phyloP scores from a whole-genome alignment of 148 eudicot species.

The Rhododendron henanense region DNA sequence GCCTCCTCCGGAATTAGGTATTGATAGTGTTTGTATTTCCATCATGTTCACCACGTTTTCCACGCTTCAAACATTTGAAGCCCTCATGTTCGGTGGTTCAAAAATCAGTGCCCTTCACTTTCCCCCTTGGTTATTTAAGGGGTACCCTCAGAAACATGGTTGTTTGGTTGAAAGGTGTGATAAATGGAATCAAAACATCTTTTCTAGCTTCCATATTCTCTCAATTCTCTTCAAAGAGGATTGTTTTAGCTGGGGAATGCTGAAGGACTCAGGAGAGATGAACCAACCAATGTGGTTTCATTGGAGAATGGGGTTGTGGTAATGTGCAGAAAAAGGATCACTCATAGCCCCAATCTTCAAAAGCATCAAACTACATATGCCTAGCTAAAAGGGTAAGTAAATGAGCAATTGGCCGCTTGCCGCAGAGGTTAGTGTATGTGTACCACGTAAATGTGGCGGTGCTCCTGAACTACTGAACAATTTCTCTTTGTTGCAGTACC shows the following conservation, averaged over 20 bases:
- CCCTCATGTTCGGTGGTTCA: conserved; percentile 20
- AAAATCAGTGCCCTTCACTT: neutral
- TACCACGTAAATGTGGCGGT: neutral
- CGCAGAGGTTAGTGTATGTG: neutral
- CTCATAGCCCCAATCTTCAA: neutral
- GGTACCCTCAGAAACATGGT: neutral
- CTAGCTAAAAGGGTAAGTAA: neutral
- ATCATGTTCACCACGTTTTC: neutral
- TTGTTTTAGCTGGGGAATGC: neutral
- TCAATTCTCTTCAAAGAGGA: neutral
- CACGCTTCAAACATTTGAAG: neutral
- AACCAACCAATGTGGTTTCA: neutral
- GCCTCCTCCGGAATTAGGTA: neutral
- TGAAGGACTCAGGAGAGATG: neutral
- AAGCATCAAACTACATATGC: neutral
- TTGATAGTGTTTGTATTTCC: neutral
- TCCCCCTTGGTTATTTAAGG: neutral
- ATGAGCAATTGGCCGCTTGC: neutral
- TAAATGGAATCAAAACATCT: neutral
- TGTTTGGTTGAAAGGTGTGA: neutral
- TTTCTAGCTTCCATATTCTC: neutral
- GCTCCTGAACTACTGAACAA: too few relatives aligned
- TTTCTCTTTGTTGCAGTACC: too few relatives aligned
- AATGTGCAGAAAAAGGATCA: neutral
- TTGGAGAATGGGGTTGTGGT: neutral